Evolutionary conservation across 139 green algal genomes (phyloP), one percentile per base, ranked within the genome.

Genomic region (Gonium pectorale): DNA sequence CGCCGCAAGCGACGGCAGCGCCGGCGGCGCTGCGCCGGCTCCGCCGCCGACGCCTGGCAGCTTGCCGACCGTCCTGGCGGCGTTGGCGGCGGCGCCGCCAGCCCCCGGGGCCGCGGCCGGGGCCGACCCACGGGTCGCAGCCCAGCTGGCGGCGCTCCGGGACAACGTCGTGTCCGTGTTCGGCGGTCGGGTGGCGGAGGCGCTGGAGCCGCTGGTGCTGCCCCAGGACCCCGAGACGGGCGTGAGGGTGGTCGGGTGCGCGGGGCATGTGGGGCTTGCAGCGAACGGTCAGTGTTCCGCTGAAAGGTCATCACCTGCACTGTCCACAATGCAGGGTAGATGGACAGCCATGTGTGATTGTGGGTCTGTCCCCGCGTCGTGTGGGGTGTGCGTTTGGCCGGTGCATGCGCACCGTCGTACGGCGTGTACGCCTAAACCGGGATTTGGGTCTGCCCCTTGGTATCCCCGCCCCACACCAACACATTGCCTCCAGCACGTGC

Each of bases 81-180:
- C 73, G 13, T 67, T 40, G 6, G 49, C 71, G 1, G 71, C 71
- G 31, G 49, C 51, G 51, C 51, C 51, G 21, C 21, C 51, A 19
- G 51, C 51, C 51, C 51, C 26, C 40, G 67, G 33, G 3, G 22
- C 67, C n/a, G 67, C 35, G 60, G 5, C 60, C 29, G 60, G 46
- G 11, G 38, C 67, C 49, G 70, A 79, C 70, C 70, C 46, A 7
- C 72, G 33, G 73, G 56, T 79, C n/a, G 1, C 8, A 37, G 75
- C 40, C 5, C 35, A 59, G 44, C 78, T 84, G 44, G 78, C 85
- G 22, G 75, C 43, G 11, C 31, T 97, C 35, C 86, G 85, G 13
- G 93, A 96, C 40, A 96, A 97, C 62, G 85, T 99, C 24, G 87
- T 94, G 11, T 84, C 92, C 5, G 90, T 99, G 22, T 97, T 99